Percentiles rank a stretch among this genome's conserved stretches.
Evolutionary conservation across 1,284 basidiomycete genomes (phyloP).

Genomic region (Pterula multifida): DNA sequence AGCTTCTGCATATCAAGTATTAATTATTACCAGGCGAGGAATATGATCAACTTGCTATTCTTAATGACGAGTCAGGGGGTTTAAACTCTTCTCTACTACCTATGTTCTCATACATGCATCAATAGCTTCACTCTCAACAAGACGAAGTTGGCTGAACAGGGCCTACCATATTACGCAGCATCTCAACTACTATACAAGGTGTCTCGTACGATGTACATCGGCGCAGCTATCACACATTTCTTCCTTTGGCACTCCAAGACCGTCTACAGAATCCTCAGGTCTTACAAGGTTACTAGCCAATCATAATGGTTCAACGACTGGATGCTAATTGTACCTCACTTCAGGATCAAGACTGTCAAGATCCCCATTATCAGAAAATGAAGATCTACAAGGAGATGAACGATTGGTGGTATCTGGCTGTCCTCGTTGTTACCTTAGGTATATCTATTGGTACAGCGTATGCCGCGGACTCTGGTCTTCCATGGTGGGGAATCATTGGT

Average conservation of each 20-base stretch:
- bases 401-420: constrained; percentile 43
- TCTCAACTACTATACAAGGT: constrained; percentile 18
- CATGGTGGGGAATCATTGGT: constrained; percentile 23
- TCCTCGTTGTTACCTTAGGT: constrained; percentile 22
- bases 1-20: not conserved
- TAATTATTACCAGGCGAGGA: constrained; percentile 8
- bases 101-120: not conserved
- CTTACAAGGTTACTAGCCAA: constrained; percentile 12
- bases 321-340: too few species aligned
- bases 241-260: constrained; percentile 26
- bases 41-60: constrained; percentile 18
- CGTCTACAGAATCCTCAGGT: constrained; percentile 18
- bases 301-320: too few species aligned
- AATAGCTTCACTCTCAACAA: constrained; percentile 15
- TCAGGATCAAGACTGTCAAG: constrained; percentile 16
- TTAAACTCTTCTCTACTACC: not conserved
- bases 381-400: constrained; percentile 42
- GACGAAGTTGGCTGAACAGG: constrained; percentile 13
- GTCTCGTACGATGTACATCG: constrained; percentile 19
- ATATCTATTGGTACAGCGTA: constrained; percentile 28
- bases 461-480: constrained; percentile 30
- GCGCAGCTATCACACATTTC: constrained; percentile 26
- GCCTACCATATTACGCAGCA: constrained; percentile 20
- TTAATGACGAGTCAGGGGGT: constrained; percentile 15
- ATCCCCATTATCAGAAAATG: constrained; percentile 10